Conservation (phyloP, 495 filamentous ascomycete genomes). For the Penicillium angulare region DNA sequence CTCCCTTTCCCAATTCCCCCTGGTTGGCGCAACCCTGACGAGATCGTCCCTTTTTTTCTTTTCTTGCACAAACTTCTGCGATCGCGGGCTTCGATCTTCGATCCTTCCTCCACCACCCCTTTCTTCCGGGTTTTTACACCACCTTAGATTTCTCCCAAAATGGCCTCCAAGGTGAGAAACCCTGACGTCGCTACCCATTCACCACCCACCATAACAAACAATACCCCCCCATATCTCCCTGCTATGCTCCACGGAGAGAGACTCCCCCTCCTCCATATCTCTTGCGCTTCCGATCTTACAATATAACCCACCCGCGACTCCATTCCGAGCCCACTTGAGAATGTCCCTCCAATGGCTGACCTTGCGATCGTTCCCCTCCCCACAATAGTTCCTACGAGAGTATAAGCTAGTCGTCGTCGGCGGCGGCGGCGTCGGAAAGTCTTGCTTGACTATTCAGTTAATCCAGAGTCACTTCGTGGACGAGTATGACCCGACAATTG, state of each 20-base stretch:
- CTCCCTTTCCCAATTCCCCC: not conserved
- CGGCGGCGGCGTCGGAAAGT: conserved; percentile 97
- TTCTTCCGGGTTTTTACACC: conserved; percentile 6
- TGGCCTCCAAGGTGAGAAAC: conserved; percentile 32
- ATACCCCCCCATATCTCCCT: not conserved
- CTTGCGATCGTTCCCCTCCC: not conserved
- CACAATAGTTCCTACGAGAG: conserved; percentile 82
- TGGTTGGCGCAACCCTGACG: not conserved
- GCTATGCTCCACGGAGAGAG: too few species aligned
- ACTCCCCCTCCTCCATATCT: not conserved
- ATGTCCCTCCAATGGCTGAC: conserved; percentile 16
- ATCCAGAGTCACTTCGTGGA: conserved; percentile 99
- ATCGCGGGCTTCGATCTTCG: not conserved
- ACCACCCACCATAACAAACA: not conserved
- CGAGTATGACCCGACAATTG: conserved; percentile 98
- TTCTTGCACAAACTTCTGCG: not conserved
- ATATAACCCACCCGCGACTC: not conserved
- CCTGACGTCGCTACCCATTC: not conserved
- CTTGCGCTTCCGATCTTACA: not conserved
- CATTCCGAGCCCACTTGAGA: not conserved
- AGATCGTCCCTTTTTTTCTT: not conserved
- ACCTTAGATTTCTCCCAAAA: conserved; percentile 10
- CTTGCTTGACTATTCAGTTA: conserved; percentile 97
- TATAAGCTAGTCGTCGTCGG: conserved; percentile 99
- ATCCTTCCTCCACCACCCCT: conserved; percentile 5